phyloP scores from a whole-genome alignment of 306 rosid genomes.

The Canavalia ensiformis region DNA sequence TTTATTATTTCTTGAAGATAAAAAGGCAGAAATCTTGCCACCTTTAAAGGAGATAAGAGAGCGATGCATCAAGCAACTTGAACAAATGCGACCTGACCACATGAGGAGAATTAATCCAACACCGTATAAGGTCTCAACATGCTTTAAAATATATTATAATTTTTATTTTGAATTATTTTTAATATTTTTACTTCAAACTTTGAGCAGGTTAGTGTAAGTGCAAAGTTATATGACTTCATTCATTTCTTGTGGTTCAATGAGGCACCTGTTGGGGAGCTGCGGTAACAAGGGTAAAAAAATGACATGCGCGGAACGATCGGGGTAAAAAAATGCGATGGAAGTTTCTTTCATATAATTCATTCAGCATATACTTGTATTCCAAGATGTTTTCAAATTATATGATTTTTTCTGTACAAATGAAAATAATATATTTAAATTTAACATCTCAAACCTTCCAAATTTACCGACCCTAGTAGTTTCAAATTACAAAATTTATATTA shows the following conservation, averaged over 20 bases:
- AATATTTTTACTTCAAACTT: not conserved
- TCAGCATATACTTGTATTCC: not conserved
- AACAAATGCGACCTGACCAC: constrained; percentile 80
- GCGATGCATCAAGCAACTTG: constrained; percentile 78
- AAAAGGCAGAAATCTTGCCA: constrained; percentile 65
- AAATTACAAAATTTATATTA: not conserved
- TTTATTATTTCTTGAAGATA: constrained; percentile 53
- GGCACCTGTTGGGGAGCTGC: constrained; percentile 98
- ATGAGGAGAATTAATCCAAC: constrained; percentile 91
- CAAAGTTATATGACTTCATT: constrained; percentile 85
- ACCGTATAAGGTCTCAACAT: constrained; percentile 69
- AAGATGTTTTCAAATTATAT: too few relatives aligned
- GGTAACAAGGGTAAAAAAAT: constrained; percentile 45
- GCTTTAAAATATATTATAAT: not conserved
- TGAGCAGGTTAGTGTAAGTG: constrained; percentile 92
- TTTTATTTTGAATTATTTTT: not conserved
- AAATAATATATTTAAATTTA: too few relatives aligned
- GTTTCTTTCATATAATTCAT: not conserved
- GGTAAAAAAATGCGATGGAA: not conserved
- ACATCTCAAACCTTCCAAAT: too few relatives aligned
- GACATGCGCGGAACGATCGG: not conserved
- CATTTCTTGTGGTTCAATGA: constrained; percentile 95
- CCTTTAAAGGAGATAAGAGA: constrained; percentile 72
- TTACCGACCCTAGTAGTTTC: too few relatives aligned
- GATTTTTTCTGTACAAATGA: too few relatives aligned